Conservation (phyloP, 2,329 filamentous ascomycete species). For the Tolypocladium amazonense region DNA sequence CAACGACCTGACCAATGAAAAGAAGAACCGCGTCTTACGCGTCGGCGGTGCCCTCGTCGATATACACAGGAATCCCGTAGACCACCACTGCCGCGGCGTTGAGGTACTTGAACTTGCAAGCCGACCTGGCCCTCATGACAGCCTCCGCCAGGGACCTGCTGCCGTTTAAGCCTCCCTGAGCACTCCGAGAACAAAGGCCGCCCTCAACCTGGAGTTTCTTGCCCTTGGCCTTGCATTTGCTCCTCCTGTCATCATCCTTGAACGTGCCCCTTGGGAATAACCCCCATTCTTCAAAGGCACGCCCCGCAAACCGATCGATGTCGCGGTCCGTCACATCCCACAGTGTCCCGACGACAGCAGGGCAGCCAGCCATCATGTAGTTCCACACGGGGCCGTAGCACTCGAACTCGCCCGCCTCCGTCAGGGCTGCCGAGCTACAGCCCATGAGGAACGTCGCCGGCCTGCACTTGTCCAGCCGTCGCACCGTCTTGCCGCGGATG, state of each 20-base stretch:
- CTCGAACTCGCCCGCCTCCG: constrained; percentile 76
- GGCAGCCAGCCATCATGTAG: constrained; percentile 80
- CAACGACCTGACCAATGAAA: not conserved
- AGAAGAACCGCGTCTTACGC: not conserved
- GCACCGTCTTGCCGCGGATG: constrained; percentile 74
- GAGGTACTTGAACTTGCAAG: constrained; percentile 81
- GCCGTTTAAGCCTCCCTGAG: constrained; percentile 1
- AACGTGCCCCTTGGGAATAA: constrained; percentile 44
- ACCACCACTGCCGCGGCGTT: constrained; percentile 91
- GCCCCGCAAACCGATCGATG: constrained; percentile 82
- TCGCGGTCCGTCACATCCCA: constrained; percentile 99
- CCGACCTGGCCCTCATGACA: constrained; percentile 60
- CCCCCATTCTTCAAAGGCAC: constrained; percentile 79
- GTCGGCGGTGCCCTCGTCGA: constrained; percentile 29
- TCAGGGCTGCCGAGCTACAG: constrained; percentile 74
- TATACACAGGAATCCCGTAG: constrained; percentile 88
- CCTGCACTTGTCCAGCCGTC: constrained; percentile 61
- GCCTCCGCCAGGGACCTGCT: constrained; percentile 63
- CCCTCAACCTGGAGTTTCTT: constrained; percentile 7
- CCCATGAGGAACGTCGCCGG: constrained; percentile 87
- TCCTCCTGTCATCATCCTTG: constrained; percentile 19
- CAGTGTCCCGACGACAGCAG: constrained; percentile 80
- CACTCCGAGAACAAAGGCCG: not conserved
- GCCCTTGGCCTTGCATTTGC: constrained; percentile 15
- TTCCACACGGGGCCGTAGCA: constrained; percentile 83